Percentiles rank a stretch among this genome's conserved stretches.
These are phyloP conservation scores for Sclerotinia minor DNA, from an alignment of 2,329 filamentous ascomycete species.

Conservation along the genomic window DNA sequence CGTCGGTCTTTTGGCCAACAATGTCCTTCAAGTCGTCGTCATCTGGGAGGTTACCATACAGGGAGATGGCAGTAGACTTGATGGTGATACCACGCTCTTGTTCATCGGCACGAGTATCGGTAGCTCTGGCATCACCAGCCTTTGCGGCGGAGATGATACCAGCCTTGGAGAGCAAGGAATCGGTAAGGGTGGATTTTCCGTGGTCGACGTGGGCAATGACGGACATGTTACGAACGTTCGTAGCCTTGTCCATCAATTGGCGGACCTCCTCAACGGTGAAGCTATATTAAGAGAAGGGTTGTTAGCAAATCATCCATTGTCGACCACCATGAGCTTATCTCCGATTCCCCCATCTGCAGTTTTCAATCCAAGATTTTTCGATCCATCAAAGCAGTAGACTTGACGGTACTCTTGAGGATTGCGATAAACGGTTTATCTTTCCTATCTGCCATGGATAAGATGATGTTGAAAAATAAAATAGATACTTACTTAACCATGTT, in stretches of 20 bases:
- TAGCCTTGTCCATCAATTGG: conserved; percentile 75
- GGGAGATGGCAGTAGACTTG: conserved; percentile 99
- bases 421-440: neutral
- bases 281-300: conserved; percentile 55
- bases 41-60: conserved; percentile 82
- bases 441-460: neutral
- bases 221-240: conserved; percentile 91
- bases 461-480: conserved; percentile 11
- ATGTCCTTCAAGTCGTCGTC: conserved; percentile 94
- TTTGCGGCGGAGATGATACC: conserved; percentile 99
- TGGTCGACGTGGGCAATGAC: conserved; percentile 99
- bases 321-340: conserved; percentile 10
- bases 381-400: neutral
- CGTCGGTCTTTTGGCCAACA: conserved; percentile 79
- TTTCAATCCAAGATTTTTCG: conserved; percentile 1
- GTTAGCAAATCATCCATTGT: conserved; percentile 49
- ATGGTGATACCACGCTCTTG: conserved; percentile 99
- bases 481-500: conserved; percentile 99
- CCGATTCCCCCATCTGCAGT: conserved; percentile 18
- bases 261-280: conserved; percentile 98
- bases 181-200: conserved; percentile 99
- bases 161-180: conserved; percentile 97
- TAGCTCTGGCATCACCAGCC: conserved; percentile 93
- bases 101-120: conserved; percentile 95
- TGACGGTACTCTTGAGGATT: neutral